A percentile compares a stretch with the other conserved stretches of the same genome.
These are phyloP conservation scores for Protea cynaroides DNA, from an alignment of 164 flowering plant species.

Conservation along the genomic window DNA sequence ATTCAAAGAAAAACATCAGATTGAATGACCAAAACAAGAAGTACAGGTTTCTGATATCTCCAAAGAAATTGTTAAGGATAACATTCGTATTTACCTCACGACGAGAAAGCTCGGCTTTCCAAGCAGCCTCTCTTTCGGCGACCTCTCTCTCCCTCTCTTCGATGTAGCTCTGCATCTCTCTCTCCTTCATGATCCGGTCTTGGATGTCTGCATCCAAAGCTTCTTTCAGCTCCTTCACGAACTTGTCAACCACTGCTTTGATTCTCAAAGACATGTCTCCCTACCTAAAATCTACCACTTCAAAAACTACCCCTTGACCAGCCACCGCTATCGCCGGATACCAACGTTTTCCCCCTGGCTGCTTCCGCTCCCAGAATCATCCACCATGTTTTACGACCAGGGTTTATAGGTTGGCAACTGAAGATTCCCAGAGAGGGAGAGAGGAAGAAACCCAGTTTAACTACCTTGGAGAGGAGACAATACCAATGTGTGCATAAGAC, in stretches of 20 bases:
- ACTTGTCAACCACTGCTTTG: constrained; percentile 72
- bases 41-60: too few relatives aligned
- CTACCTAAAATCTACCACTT: too few relatives aligned
- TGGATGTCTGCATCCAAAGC: constrained; percentile 78
- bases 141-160: constrained; percentile 78
- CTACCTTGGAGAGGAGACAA: too few relatives aligned
- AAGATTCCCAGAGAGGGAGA: too few relatives aligned
- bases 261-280: constrained; percentile 47
- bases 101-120: constrained; percentile 85
- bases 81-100: constrained; percentile 47
- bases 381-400: too few relatives aligned
- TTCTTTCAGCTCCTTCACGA: constrained; percentile 76
- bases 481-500: too few relatives aligned
- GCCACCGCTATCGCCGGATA: too few relatives aligned
- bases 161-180: constrained; percentile 88
- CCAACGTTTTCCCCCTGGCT: too few relatives aligned
- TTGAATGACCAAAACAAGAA: too few relatives aligned
- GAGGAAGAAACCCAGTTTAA: neutral
- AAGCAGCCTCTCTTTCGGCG: constrained; percentile 82
- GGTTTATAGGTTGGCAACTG: neutral
- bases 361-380: neutral
- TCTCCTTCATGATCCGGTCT: constrained; percentile 77
- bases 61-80: too few relatives aligned
- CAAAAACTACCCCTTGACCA: too few relatives aligned
- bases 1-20: too few relatives aligned